Evolutionary conservation across 768 basidiomycete species (phyloP).

Genomic region (Coprinellus micaceus): DNA sequence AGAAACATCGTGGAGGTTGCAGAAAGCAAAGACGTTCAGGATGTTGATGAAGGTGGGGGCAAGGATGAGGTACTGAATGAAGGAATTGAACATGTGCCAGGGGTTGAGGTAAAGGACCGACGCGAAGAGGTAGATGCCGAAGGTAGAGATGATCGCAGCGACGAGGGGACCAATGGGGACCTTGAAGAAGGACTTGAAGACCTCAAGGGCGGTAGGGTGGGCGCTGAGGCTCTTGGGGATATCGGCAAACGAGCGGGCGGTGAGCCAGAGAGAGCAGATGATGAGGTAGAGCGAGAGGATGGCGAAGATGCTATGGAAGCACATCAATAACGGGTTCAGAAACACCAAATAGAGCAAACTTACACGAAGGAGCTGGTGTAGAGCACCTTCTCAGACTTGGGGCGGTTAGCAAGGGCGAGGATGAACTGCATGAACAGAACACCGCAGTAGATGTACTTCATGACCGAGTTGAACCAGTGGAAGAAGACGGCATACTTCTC

Average conservation of each 20-base stretch:
- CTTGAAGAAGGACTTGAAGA: conserved; percentile 63
- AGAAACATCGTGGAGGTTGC: conserved; percentile 90
- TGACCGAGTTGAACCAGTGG: conserved; percentile 76
- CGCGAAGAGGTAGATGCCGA: conserved; percentile 79
- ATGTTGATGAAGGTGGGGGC: conserved; percentile 94
- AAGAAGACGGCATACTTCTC: conserved; percentile 45
- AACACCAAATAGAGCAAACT: background rate
- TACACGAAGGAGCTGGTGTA: conserved; percentile 75
- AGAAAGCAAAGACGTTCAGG: conserved; percentile 94
- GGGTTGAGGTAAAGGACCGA: conserved; percentile 90
- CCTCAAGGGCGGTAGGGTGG: conserved; percentile 38
- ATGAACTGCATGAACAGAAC: conserved; percentile 74
- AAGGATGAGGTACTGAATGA: conserved; percentile 84
- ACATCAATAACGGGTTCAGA: conserved; percentile 50
- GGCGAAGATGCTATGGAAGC: conserved; percentile 68
- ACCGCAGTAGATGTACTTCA: conserved; percentile 84
- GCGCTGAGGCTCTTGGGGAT: conserved; percentile 31
- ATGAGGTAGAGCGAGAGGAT: conserved; percentile 80
- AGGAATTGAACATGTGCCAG: conserved; percentile 96
- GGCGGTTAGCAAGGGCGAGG: conserved; percentile 69
- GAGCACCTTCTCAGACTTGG: conserved; percentile 78
- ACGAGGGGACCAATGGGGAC: conserved; percentile 78
- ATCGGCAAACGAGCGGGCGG: conserved; percentile 63
- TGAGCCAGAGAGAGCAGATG: conserved; percentile 82
- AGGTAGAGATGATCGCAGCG: conserved; percentile 85